Conservation (phyloP, 164 flowering plant species). For the Brasenia schreberi region DNA sequence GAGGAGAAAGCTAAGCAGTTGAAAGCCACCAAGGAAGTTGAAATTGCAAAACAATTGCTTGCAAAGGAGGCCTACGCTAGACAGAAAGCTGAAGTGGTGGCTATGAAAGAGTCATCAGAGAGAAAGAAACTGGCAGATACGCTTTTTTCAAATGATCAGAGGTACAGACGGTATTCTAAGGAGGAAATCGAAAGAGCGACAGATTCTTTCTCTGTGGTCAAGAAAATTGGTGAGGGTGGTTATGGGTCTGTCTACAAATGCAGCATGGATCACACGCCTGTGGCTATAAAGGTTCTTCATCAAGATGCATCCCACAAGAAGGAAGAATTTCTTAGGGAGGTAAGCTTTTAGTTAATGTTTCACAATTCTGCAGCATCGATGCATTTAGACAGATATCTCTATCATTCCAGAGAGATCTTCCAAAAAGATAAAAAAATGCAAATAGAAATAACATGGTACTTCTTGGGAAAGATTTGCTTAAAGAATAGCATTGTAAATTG, state of each 20-base stretch:
- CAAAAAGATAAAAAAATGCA: no score
- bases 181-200: constrained; percentile 69
- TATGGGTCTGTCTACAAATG: constrained; percentile 82
- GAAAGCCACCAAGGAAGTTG: constrained; percentile 46
- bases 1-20: constrained; percentile 51
- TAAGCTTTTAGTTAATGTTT: constrained; percentile 7
- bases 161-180: constrained; percentile 55
- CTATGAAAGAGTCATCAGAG: constrained; percentile 42
- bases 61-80: constrained; percentile 52
- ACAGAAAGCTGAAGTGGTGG: constrained; percentile 52
- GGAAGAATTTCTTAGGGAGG: constrained; percentile 84
- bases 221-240: constrained; percentile 73
- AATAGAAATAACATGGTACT: no score
- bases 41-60: constrained; percentile 43
- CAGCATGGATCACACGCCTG: constrained; percentile 67
- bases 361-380: no score
- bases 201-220: constrained; percentile 39
- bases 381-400: no score
- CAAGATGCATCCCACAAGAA: constrained; percentile 38
- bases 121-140: constrained; percentile 43
- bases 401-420: no score
- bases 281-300: constrained; percentile 71
- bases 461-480: no score
- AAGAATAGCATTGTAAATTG: no score
- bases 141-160: constrained; percentile 35